phyloP scores from a whole-genome alignment of 1,284 basidiomycete species.

The Melampsora americana region DNA sequence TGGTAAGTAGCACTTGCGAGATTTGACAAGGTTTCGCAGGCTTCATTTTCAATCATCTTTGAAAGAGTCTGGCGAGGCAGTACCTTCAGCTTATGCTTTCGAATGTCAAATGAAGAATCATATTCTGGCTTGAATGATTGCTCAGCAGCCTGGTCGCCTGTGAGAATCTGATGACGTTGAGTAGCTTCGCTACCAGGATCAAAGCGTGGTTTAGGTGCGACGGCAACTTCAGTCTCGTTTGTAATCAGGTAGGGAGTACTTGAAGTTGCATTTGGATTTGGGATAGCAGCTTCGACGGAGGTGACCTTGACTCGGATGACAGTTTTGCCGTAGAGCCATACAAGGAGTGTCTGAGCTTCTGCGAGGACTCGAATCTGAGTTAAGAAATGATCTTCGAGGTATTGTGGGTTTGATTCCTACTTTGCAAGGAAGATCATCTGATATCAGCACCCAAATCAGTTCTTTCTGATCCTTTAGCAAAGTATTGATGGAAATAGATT shows the following conservation, averaged over 20 bases:
- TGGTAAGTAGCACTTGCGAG: neutral
- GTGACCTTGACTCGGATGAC: conserved; percentile 38
- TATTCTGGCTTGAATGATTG: neutral
- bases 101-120: neutral
- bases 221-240: conserved; percentile 39
- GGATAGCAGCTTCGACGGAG: neutral
- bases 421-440: neutral
- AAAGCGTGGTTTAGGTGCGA: conserved; percentile 30
- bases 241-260: conserved; percentile 28
- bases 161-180: conserved; percentile 29
- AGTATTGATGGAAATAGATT: neutral
- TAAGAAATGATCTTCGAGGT: conserved; percentile 40
- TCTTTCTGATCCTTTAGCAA: neutral
- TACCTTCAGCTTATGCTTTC: conserved; percentile 35
- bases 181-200: conserved; percentile 5
- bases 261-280: neutral
- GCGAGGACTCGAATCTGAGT: conserved; percentile 34
- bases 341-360: conserved; percentile 32
- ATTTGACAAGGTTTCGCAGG: neutral
- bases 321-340: conserved; percentile 42
- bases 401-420: conserved; percentile 42
- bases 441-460: neutral
- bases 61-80: conserved; percentile 8
- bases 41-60: neutral
- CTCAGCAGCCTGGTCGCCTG: neutral